These are phyloP conservation scores for Coriaria nepalensis DNA, from an alignment of 306 rosid species.

Conservation along the genomic window DNA sequence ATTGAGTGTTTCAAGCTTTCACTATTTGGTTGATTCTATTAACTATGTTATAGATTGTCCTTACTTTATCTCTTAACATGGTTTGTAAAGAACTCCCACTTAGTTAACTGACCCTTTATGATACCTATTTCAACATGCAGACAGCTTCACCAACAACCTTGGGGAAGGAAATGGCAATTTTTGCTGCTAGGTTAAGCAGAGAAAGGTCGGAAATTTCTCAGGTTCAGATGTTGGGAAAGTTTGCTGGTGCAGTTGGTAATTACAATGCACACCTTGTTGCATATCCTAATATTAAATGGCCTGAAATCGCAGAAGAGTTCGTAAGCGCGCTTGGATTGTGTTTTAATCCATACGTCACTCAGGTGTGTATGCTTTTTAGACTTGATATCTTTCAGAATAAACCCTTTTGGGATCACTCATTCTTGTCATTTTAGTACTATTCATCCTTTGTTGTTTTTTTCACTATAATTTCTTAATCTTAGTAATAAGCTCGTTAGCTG, in stretches of 20 bases:
- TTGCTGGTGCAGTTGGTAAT: conserved; percentile 96
- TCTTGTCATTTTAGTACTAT: too few relatives aligned
- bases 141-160: conserved; percentile 90
- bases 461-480: background rate
- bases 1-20: too few relatives aligned
- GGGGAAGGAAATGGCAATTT: conserved; percentile 94
- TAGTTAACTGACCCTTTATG: conserved; percentile 7
- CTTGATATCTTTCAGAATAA: background rate
- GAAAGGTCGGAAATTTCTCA: conserved; percentile 52
- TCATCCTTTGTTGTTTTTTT: background rate
- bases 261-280: conserved; percentile 90
- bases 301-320: conserved; percentile 51
- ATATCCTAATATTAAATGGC: conserved; percentile 68
- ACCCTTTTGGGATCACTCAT: background rate
- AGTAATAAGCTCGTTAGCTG: conserved; percentile 1
- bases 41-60: background rate
- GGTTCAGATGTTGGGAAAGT: conserved; percentile 70
- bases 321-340: conserved; percentile 59
- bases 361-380: conserved; percentile 25
- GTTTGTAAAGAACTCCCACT: background rate
- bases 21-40: conserved; percentile 3
- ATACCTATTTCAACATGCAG: conserved; percentile 20
- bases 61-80: background rate
- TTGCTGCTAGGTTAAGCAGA: conserved; percentile 65
- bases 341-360: conserved; percentile 76